Percentiles rank a stretch among this genome's conserved stretches.
Conservation (phyloP, 257 asterid genomes). For the Solanum appendiculatum region DNA sequence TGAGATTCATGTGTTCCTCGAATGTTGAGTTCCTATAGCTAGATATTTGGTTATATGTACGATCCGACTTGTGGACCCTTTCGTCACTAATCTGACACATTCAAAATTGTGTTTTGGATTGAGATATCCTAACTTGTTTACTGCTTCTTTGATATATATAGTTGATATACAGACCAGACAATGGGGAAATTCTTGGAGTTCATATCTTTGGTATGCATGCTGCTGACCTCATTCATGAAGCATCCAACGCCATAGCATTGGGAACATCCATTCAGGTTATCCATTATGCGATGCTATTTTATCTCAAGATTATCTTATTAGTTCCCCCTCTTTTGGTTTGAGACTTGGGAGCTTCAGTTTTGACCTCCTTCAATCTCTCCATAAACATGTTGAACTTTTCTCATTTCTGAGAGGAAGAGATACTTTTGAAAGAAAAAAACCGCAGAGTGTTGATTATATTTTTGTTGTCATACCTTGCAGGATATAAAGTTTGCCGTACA, state of each 20-base stretch:
- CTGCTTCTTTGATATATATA: slow-evolving; percentile 17
- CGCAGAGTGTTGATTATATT: neutral
- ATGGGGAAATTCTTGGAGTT: slow-evolving; percentile 89
- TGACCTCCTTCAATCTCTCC: neutral
- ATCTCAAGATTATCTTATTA: neutral
- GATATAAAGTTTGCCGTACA: slow-evolving; percentile 83
- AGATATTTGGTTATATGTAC: neutral
- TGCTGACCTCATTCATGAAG: slow-evolving; percentile 92
- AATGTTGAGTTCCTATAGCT: neutral
- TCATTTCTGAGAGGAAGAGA: too few relatives aligned
- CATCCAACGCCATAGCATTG: slow-evolving; percentile 84
- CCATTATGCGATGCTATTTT: neutral
- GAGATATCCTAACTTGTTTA: neutral
- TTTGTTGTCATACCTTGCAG: slow-evolving; percentile 26
- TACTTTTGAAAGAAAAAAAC: too few relatives aligned
- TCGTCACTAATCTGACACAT: neutral
- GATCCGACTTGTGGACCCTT: neutral
- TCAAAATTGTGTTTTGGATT: neutral
- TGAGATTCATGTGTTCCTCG: neutral
- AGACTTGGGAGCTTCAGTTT: neutral
- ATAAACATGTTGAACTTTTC: neutral
- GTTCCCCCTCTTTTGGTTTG: neutral
- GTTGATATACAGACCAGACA: slow-evolving; percentile 87
- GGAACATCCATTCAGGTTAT: slow-evolving; percentile 73
- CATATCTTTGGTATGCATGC: slow-evolving; percentile 91